Evolutionary conservation across 2,329 filamentous ascomycete genomes (phyloP), one percentile per base, ranked within the genome.

Genomic region (Pyrenophora graminea): DNA sequence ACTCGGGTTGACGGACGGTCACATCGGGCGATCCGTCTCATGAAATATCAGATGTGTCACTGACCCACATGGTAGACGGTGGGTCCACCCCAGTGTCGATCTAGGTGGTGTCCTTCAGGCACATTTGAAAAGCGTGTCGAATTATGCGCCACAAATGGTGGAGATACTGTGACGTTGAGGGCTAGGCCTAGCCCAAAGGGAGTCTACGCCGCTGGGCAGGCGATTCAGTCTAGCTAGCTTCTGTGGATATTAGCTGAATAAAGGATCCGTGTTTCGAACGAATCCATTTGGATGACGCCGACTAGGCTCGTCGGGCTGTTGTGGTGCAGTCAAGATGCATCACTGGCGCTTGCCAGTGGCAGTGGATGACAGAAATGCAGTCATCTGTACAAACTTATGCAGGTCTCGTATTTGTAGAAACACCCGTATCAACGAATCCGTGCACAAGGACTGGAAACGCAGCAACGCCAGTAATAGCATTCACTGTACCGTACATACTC

Each of bases 121-220:
- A 42, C 33, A 46, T 39, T 36, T 25, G 13, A 30, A 36, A 32
- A 43, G 25, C 46, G 39, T 32, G 49, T 21, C 43, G 39, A 30
- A 30, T 48, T 18, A 37, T 48, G 49, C 45, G 48, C 49, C 45
- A 48, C 49, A 48, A n/a, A 46, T 23, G 39, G 25, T 27, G 17
- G 21, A 40, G 34, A 23, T 39, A 36, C 30, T 31, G 34, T 53
- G 40, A 49, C 50, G 40, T 49, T 23, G 27, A 49, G 27, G 13
- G 25, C 30, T 17, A 39, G 44, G 45, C 45, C 50, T 49, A 42
- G 36, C 40, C 33, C 45, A 34, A 36, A 40, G 30, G 32, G 40
- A 31, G 38, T n/a, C 31, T 18, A 45, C 40, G 37, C 32, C 40
- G 19, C 36, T 41, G 36, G 23, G 33, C 31, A 37, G 23, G 23